These are phyloP conservation scores for Microbotryum silenes-acaulis DNA, from an alignment of 1,284 basidiomycete species.

Conservation along the genomic window DNA sequence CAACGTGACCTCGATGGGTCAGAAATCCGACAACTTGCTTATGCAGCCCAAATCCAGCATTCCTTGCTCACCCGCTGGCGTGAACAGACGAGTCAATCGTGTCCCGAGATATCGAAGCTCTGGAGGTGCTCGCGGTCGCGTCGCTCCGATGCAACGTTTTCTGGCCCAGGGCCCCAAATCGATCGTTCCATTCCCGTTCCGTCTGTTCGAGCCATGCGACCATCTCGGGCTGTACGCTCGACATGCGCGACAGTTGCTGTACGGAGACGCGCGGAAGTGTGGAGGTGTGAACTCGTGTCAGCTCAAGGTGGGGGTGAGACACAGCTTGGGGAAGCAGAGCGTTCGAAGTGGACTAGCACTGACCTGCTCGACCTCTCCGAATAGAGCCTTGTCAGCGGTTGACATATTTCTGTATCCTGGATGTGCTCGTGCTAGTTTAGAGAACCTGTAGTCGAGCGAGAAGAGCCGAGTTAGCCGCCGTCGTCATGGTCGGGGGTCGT, in stretches of 20 bases:
- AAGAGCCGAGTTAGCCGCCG: neutral
- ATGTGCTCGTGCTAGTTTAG: neutral
- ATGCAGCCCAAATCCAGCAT: neutral
- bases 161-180: neutral
- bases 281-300: neutral
- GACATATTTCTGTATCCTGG: neutral
- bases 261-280: neutral
- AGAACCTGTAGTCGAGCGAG: neutral
- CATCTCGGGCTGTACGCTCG: constrained; percentile 1
- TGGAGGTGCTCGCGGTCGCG: neutral
- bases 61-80: neutral
- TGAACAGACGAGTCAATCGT: neutral
- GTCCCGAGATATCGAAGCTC: neutral
- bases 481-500: neutral
- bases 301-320: neutral
- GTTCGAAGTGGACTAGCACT: neutral
- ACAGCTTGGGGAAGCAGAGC: neutral
- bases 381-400: neutral
- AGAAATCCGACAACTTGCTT: neutral
- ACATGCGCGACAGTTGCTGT: neutral
- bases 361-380: neutral
- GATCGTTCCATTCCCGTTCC: neutral
- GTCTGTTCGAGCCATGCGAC: constrained; percentile 12
- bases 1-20: neutral
- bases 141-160: neutral